These are phyloP conservation scores for Aspergillus ibericus DNA, from an alignment of 2,329 filamentous ascomycete species.

Conservation along the genomic window DNA sequence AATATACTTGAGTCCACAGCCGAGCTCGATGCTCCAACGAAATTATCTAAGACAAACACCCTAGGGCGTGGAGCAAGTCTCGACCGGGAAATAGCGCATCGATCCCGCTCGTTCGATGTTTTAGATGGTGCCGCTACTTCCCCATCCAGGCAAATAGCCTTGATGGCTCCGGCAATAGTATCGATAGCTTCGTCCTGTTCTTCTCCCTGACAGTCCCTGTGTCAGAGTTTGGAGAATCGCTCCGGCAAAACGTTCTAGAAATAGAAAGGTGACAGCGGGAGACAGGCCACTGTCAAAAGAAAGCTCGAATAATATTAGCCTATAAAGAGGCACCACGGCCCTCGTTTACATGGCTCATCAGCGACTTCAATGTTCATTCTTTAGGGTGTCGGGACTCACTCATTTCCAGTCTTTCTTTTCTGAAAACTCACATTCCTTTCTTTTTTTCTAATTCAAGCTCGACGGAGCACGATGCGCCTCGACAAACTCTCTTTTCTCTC, in stretches of 20 bases:
- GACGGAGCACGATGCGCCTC: conserved; percentile 11
- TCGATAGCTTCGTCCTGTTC: not conserved
- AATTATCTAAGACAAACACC: not conserved
- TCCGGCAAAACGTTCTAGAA: not conserved
- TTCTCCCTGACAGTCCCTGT: not conserved
- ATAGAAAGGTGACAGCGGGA: not conserved
- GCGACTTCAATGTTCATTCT: not conserved
- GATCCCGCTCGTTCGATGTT: not conserved
- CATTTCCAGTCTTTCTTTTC: not conserved
- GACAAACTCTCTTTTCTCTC: conserved; percentile 10
- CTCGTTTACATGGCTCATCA: not conserved
- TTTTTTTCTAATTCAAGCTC: not conserved
- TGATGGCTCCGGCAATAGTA: not conserved
- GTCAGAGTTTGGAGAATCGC: not conserved
- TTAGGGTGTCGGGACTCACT: not conserved
- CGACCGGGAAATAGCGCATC: not conserved
- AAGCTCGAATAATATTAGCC: not conserved
- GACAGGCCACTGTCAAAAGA: not conserved
- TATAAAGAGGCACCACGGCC: not conserved
- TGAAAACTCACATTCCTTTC: not conserved
- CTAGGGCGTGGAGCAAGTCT: not conserved
- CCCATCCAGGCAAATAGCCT: not conserved
- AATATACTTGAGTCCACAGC: not conserved
- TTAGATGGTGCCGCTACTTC: not conserved
- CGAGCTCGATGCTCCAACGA: not conserved